A percentile compares a stretch with the other conserved stretches of the same genome.
Evolutionary conservation across 164 flowering plant species (phyloP).

Genomic region (Vitis riparia): DNA sequence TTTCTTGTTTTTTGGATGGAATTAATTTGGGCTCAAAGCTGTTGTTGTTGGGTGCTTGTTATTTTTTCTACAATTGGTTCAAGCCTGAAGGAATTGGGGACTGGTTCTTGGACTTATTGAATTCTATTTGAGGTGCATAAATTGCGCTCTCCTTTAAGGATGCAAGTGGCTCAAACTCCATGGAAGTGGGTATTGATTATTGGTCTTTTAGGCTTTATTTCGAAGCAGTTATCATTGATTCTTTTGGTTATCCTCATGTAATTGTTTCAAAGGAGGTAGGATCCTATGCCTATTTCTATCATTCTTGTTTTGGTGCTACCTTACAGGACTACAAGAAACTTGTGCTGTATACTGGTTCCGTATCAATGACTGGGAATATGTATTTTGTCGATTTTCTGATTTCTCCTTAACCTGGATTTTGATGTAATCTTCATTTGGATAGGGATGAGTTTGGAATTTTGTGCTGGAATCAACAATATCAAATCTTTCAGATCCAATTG

Average conservation of each 20-base stretch:
- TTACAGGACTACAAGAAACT: neutral
- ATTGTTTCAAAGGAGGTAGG: neutral
- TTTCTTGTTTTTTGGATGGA: no score
- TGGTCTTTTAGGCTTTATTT: no score
- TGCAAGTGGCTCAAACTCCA: no score
- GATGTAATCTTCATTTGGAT: neutral
- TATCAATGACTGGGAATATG: neutral
- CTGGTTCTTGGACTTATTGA: no score
- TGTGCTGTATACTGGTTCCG: no score
- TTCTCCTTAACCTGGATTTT: neutral
- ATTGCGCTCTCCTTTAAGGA: no score
- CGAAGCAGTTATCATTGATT: no score
- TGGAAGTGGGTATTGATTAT: no score
- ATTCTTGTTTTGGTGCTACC: neutral
- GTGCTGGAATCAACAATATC: neutral
- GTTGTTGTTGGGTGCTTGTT: neutral
- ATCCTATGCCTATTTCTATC: neutral
- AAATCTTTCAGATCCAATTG: neutral
- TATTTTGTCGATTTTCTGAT: neutral
- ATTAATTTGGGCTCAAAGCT: no score
- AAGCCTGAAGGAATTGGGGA: neutral
- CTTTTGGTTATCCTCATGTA: no score
- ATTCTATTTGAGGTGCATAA: no score
- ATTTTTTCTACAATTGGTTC: neutral
- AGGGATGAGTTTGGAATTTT: neutral